Percentiles rank a stretch among this genome's conserved stretches.
Conservation (phyloP, 2,329 filamentous ascomycete species). For the Cladophialophora bantiana region DNA sequence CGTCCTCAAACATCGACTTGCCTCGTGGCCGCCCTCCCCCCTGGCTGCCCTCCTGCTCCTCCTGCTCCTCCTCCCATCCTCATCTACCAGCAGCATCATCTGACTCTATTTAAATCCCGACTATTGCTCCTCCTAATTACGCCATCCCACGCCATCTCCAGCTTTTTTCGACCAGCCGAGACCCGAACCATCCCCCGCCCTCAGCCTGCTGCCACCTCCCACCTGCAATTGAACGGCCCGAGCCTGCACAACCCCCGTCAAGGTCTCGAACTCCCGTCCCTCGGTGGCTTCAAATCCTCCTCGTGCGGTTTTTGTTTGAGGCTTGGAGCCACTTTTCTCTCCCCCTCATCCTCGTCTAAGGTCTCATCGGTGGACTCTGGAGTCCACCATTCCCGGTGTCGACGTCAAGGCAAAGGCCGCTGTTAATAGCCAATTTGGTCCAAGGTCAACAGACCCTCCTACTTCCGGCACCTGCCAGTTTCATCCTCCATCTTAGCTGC, state of each 20-base stretch:
- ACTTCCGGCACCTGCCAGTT: conserved; percentile 4
- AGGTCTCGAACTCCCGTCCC: conserved; percentile 11
- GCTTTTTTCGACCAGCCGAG: conserved; percentile 20
- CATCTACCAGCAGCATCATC: conserved; percentile 10
- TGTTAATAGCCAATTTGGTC: conserved; percentile 10
- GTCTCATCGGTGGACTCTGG: neutral
- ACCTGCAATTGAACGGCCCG: conserved; percentile 16
- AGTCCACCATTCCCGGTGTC: conserved; percentile 1
- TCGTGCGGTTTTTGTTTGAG: conserved; percentile 6
- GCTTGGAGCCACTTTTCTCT: conserved; percentile 16
- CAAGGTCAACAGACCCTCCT: conserved; percentile 7
- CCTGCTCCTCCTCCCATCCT: neutral
- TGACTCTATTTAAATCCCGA: conserved; percentile 14
- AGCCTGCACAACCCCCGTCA: conserved; percentile 6
- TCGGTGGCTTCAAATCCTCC: conserved; percentile 7
- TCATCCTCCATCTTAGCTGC: neutral
- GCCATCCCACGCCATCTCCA: conserved; percentile 26
- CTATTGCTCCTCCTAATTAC: conserved; percentile 24
- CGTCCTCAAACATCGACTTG: neutral
- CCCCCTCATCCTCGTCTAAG: conserved; percentile 5
- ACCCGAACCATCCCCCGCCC: conserved; percentile 16
- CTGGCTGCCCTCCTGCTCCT: neutral
- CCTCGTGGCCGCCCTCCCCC: neutral
- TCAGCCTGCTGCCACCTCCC: conserved; percentile 24
- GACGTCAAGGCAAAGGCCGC: conserved; percentile 1